Percentiles rank a stretch among this genome's conserved stretches.
These are phyloP conservation scores for Zygosaccharomyces lentus DNA, from an alignment of 805 yeast genomes.

Conservation along the genomic window DNA sequence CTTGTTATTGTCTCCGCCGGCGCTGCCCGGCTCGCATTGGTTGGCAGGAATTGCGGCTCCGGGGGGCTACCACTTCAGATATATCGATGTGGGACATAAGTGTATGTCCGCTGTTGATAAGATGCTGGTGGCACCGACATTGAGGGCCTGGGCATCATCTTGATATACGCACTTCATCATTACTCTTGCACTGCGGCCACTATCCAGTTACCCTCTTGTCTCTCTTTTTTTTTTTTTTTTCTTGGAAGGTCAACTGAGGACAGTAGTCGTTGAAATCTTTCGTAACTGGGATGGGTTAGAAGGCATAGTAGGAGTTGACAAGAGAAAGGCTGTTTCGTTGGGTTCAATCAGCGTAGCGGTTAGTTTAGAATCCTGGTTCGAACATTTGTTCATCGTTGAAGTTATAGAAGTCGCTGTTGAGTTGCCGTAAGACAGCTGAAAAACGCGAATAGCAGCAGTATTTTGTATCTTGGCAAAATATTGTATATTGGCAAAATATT, in stretches of 20 bases:
- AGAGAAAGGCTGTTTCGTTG: not conserved
- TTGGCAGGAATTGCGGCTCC: no score
- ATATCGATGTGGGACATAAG: conserved; percentile 3
- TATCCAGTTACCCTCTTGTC: conserved; percentile 9
- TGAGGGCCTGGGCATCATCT: not conserved
- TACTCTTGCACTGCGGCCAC: not conserved
- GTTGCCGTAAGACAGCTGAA: not conserved
- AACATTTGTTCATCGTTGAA: not conserved
- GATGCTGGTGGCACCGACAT: not conserved
- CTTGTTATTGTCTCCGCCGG: no score
- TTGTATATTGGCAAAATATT: not conserved
- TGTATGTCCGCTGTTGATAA: conserved; percentile 7
- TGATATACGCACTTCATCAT: not conserved
- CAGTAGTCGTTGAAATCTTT: not conserved
- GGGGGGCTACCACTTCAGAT: not conserved
- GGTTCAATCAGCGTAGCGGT: not conserved
- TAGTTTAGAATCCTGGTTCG: not conserved
- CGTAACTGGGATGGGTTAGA: not conserved
- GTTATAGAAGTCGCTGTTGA: not conserved
- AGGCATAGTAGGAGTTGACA: not conserved
- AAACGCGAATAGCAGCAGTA: not conserved
- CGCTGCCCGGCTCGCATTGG: no score
- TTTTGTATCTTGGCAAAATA: not conserved
- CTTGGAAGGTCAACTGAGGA: conserved; percentile 1
- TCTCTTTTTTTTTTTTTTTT: conserved; percentile 2